A percentile compares a stretch with the other conserved stretches of the same genome.
phyloP scores from a whole-genome alignment of 345 rosid species.

The Gossypium turneri region DNA sequence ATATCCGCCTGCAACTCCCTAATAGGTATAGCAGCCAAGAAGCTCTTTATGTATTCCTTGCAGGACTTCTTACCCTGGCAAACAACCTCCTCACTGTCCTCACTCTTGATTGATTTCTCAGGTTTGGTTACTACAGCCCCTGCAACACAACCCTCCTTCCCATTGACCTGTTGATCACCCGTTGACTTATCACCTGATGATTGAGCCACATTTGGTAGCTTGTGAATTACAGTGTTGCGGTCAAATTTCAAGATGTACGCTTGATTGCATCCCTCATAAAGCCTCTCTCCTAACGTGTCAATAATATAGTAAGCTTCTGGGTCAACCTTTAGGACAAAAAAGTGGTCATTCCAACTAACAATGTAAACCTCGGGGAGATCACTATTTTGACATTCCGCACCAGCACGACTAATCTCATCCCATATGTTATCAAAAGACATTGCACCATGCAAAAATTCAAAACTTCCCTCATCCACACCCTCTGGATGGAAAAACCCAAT shows the following conservation, averaged over 20 bases:
- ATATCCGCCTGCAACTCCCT: constrained; percentile 80
- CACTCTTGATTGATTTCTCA: constrained; percentile 26
- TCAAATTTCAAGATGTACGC: constrained; percentile 91
- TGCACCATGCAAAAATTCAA: constrained; percentile 74
- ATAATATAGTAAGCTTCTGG: constrained; percentile 84
- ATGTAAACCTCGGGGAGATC: constrained; percentile 62
- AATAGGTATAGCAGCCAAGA: constrained; percentile 91
- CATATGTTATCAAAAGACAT: constrained; percentile 96
- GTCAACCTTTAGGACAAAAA: constrained; percentile 77
- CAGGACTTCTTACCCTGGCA: constrained; percentile 87
- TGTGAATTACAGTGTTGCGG: constrained; percentile 46
- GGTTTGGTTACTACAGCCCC: constrained; percentile 19
- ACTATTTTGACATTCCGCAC: constrained; percentile 36
- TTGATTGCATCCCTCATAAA: constrained; percentile 89
- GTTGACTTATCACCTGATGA: constrained; percentile 42
- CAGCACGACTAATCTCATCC: constrained; percentile 72
- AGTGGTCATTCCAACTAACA: constrained; percentile 98
- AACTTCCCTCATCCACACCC: constrained; percentile 64
- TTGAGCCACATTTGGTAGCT: constrained; percentile 31
- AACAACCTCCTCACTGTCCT: constrained; percentile 43
- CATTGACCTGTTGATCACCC: constrained; percentile 27
- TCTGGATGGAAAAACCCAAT: constrained; percentile 90
- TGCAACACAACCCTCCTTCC: constrained; percentile 23
- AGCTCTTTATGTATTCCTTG: constrained; percentile 92
- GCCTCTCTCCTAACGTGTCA: constrained; percentile 93